Percentiles rank a stretch among this genome's conserved stretches.
Evolutionary conservation across 2,329 filamentous ascomycete species (phyloP).

Genomic region (Metarhizium humberi): DNA sequence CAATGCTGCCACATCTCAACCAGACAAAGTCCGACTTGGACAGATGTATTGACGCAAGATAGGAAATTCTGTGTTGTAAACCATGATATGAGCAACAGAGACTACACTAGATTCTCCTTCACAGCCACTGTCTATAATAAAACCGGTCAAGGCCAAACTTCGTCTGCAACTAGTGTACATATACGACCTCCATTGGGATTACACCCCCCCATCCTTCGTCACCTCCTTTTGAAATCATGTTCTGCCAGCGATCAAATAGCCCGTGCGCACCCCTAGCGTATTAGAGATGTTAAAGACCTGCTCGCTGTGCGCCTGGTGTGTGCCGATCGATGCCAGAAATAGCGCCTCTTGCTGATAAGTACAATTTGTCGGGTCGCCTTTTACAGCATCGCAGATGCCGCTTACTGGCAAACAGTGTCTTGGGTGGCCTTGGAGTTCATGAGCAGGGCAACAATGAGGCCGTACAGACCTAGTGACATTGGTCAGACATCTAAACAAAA

Average conservation of each 20-base stretch:
- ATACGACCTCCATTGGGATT: constrained; percentile 19
- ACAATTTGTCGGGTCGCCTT: constrained; percentile 27
- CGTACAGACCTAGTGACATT: constrained; percentile 72
- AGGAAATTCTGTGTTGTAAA: constrained; percentile 4
- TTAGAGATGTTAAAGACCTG: constrained; percentile 13
- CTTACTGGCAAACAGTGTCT: constrained; percentile 48
- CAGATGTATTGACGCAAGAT: background rate
- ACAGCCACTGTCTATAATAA: constrained; percentile 38
- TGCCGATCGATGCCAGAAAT: constrained; percentile 12
- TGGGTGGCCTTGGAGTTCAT: constrained; percentile 92
- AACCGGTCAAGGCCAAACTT: constrained; percentile 29
- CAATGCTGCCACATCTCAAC: background rate
- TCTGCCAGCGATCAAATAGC: constrained; percentile 1
- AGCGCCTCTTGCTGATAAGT: constrained; percentile 18
- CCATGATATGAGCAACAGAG: constrained; percentile 22
- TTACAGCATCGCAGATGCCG: constrained; percentile 1
- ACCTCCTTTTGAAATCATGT: constrained; percentile 4
- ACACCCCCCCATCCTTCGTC: background rate
- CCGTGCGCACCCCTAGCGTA: background rate
- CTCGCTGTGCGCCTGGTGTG: constrained; percentile 13
- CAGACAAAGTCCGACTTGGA: background rate
- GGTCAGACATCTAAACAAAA: constrained; percentile 13
- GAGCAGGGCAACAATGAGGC: constrained; percentile 94
- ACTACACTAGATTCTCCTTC: constrained; percentile 34
- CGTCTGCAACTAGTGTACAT: constrained; percentile 44